These are phyloP conservation scores for Penicillium malachiteum DNA, from an alignment of 495 filamentous ascomycete species.

Conservation along the genomic window DNA sequence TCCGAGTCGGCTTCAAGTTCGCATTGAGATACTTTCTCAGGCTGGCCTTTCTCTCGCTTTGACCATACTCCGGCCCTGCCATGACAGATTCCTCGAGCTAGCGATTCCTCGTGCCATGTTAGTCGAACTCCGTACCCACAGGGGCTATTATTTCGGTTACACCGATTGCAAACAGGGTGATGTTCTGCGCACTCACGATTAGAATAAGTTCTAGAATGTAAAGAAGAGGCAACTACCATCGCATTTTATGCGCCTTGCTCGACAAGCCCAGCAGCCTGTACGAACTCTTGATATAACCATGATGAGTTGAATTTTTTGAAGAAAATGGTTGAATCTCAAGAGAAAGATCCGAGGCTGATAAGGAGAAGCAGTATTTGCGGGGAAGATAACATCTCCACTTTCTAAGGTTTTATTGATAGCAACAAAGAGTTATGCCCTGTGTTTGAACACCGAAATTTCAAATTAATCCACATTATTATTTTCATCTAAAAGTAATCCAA, in stretches of 20 bases:
- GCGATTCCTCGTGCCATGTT: slow-evolving; percentile 26
- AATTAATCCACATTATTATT: no score
- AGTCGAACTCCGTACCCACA: slow-evolving; percentile 24
- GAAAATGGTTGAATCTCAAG: no score
- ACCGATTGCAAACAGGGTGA: slow-evolving; percentile 22
- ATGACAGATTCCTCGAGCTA: slow-evolving; percentile 26
- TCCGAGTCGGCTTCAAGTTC: not conserved
- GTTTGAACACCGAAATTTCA: no score
- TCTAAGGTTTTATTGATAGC: no score
- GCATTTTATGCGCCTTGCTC: slow-evolving; percentile 25
- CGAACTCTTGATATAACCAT: slow-evolving; percentile 13
- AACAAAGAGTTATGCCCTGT: no score
- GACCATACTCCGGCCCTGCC: slow-evolving; percentile 26
- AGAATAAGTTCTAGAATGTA: slow-evolving; percentile 1
- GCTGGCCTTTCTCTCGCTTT: slow-evolving; percentile 10
- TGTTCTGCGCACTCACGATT: slow-evolving; percentile 5
- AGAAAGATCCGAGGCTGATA: no score
- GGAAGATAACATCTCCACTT: no score
- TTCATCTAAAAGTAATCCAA: no score
- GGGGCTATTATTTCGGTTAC: slow-evolving; percentile 13
- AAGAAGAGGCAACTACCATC: slow-evolving; percentile 17
- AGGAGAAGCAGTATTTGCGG: no score
- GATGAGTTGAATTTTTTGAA: no score
- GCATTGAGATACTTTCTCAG: no score
- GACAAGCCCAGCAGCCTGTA: slow-evolving; percentile 26